Evolutionary conservation across 352 stramenopile genomes (phyloP), one percentile per base, ranked within the genome.

Genomic region (Pythium aquatile): DNA sequence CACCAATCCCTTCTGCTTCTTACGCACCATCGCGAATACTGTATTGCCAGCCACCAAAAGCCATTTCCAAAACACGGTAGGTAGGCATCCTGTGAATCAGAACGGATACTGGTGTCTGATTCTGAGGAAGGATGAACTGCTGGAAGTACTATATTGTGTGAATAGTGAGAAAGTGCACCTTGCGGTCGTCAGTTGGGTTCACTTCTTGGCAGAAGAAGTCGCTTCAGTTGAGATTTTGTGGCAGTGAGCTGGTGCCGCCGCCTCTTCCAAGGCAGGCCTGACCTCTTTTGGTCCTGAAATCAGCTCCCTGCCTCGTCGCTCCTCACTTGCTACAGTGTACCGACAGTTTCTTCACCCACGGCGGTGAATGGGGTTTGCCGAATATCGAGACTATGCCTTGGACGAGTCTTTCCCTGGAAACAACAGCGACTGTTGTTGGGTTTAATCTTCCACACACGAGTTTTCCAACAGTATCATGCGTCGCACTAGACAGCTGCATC

Each of bases 1-100:
- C 35, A 88, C 69, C 35, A 90, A 66, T 20, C 76, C 81, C 63
- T 91, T 91, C 58, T 77, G 79, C 73, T 94, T 94, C 73, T 87
- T 91, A 63, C 85, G 85, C 71, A 92, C 79, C 83, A 91, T 94
- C 24, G 13, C 61, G 32, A 10, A 51, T 37, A 14, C 5, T 62
- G 53, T 37, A 14, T 13, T 62, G 53, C 16, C 9, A 14, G 35
- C 35, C 35, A 40, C 35, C 35, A 40, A 40, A 40, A 40, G 11
- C 44, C 44, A 52, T 52, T 52, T 28, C 16, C 5, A 52, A 29
- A 52, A 29, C 44, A 52, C 17, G 44, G 24, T 30, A 35, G 5
- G 32, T 1, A 5, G 32, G 2, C 6, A 11, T 14, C 20, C 13
- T 52, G 7, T 28, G 44, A n/a, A 3, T 10, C 35, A 40, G 35